phyloP scores from a whole-genome alignment of 2,329 filamentous ascomycete genomes.

The Trichoderma lentiforme region DNA sequence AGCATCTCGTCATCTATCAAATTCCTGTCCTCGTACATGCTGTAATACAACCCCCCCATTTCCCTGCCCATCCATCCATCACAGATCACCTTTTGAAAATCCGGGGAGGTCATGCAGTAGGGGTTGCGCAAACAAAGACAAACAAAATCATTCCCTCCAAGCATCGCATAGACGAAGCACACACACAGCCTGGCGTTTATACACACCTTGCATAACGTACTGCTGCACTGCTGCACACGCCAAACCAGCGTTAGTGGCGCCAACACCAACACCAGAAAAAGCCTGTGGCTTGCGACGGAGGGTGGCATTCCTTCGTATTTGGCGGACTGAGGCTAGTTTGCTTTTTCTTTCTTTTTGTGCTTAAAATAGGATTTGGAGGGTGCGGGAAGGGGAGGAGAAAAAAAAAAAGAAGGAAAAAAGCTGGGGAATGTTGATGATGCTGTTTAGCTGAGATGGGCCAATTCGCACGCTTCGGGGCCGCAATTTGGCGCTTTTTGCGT shows the following conservation, averaged over 20 bases:
- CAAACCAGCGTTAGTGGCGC: neutral
- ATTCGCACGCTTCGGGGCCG: neutral
- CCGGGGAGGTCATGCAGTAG: neutral
- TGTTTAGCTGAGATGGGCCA: neutral
- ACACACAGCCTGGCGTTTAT: neutral
- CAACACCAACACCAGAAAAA: neutral
- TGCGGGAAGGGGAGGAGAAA: neutral
- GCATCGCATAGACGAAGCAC: neutral
- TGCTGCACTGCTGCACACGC: neutral
- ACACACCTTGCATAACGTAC: neutral
- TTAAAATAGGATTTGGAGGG: neutral
- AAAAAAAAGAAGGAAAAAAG: neutral
- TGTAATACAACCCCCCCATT: neutral
- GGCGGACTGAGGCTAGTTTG: neutral
- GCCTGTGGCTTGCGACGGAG: constrained; percentile 4
- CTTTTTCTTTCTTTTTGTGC: neutral
- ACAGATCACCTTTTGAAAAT: neutral
- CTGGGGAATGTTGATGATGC: neutral
- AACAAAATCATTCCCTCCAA: too few species aligned
- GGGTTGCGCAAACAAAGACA: too few species aligned
- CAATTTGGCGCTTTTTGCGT: neutral
- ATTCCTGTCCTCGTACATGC: neutral
- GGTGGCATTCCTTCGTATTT: constrained; percentile 18
- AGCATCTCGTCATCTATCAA: neutral
- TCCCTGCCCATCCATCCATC: neutral